Evolutionary conservation across 163 green algal species (phyloP).

Genomic region (Volvox carteri): DNA sequence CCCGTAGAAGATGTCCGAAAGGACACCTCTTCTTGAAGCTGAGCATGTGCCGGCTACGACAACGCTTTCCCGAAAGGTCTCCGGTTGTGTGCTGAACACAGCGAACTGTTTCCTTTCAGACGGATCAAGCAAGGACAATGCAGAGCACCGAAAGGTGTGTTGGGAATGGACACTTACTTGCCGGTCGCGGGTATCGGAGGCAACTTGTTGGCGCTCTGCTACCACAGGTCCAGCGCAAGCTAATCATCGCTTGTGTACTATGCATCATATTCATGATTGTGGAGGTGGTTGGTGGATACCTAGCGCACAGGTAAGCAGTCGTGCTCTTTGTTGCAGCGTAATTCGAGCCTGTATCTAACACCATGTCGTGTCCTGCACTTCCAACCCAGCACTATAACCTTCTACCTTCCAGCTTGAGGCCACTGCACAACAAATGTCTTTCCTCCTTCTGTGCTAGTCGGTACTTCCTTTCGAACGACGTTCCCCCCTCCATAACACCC

Average conservation of each 20-base stretch:
- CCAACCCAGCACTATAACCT: too few relatives aligned
- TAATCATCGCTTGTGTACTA: slow-evolving; percentile 81
- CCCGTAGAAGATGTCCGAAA: slow-evolving; percentile 40
- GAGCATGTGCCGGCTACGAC: background rate
- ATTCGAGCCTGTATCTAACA: too few relatives aligned
- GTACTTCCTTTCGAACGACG: too few relatives aligned
- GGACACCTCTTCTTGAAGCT: slow-evolving; percentile 15
- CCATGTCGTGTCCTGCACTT: too few relatives aligned
- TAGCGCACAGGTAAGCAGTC: slow-evolving; percentile 75
- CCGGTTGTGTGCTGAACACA: slow-evolving; percentile 1
- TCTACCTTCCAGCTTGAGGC: too few relatives aligned
- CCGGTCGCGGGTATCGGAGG: background rate
- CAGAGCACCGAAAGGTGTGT: slow-evolving; percentile 17
- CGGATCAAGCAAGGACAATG: slow-evolving; percentile 31
- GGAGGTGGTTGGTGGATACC: slow-evolving; percentile 84
- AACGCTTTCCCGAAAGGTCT: background rate
- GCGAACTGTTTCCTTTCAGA: slow-evolving; percentile 63
- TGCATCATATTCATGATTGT: slow-evolving; percentile 90
- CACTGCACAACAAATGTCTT: too few relatives aligned
- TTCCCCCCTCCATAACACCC: too few relatives aligned
- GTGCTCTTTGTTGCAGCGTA: background rate
- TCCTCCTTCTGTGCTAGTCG: too few relatives aligned
- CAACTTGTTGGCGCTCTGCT: background rate
- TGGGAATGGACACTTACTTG: background rate
- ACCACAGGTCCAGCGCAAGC: slow-evolving; percentile 82